Conservation (phyloP, 805 yeast species). For the Myxozyma nipponensis region DNA sequence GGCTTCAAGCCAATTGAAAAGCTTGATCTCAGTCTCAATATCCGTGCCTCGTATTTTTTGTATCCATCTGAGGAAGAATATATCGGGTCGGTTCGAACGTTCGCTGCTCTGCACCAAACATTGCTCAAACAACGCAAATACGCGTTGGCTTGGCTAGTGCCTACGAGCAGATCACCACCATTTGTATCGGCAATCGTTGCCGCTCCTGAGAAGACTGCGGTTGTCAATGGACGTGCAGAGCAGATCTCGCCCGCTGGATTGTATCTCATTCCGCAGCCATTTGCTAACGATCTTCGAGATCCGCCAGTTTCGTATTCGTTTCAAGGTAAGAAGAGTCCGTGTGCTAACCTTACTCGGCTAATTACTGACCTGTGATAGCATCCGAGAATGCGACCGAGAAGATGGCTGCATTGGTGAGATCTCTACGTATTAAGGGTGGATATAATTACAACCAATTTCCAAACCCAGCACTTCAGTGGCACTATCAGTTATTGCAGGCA, state of each 20-base stretch:
- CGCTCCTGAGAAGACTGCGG: constrained; percentile 36
- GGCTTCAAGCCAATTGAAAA: constrained; percentile 55
- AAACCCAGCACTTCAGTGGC: constrained; percentile 68
- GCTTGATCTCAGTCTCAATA: constrained; percentile 49
- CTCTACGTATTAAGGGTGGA: constrained; percentile 45
- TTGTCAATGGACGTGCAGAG: constrained; percentile 18
- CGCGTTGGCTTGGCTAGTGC: constrained; percentile 72
- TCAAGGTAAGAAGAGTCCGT: background rate
- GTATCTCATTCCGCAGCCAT: constrained; percentile 65
- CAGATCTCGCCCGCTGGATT: constrained; percentile 64
- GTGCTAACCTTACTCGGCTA: no score
- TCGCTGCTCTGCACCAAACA: constrained; percentile 63
- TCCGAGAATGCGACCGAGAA: constrained; percentile 29
- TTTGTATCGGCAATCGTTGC: constrained; percentile 58
- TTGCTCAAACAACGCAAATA: constrained; percentile 50
- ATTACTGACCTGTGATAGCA: constrained; percentile 22
- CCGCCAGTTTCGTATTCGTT: constrained; percentile 45
- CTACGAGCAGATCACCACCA: constrained; percentile 53
- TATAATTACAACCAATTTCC: constrained; percentile 56
- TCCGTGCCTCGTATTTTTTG: constrained; percentile 56
- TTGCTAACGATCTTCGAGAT: constrained; percentile 67
- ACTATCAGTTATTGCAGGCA: constrained; percentile 60
- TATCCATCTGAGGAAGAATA: constrained; percentile 61
- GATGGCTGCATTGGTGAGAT: constrained; percentile 38
- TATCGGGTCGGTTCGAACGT: constrained; percentile 61